Conservation (phyloP, 306 rosid species). For the Quercus rubra region DNA sequence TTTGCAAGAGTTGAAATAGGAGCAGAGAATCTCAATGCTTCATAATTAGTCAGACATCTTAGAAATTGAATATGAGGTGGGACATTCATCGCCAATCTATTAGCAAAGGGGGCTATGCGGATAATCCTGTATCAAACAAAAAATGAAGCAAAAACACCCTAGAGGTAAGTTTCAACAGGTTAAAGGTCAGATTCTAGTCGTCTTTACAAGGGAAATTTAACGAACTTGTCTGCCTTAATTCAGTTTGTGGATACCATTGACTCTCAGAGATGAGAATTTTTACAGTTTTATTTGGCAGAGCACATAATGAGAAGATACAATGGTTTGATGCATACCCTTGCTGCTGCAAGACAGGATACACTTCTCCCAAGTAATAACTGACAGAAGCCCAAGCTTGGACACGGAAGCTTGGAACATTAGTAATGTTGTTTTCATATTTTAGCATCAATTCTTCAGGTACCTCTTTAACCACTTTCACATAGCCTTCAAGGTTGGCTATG, state of each 20-base stretch:
- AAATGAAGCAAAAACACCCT: conserved; percentile 1
- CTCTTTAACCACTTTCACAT: conserved; percentile 88
- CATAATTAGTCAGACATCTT: conserved; percentile 89
- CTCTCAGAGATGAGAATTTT: neutral
- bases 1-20: conserved; percentile 64
- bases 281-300: neutral
- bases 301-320: conserved; percentile 10
- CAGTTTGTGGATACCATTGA: neutral
- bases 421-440: conserved; percentile 60
- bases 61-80: conserved; percentile 84
- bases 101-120: conserved; percentile 88
- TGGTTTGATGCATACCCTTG: conserved; percentile 61
- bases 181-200: neutral
- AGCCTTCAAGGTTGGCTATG: conserved; percentile 72
- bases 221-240: neutral
- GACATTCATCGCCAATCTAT: conserved; percentile 90
- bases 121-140: conserved; percentile 58
- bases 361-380: conserved; percentile 70
- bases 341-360: conserved; percentile 70
- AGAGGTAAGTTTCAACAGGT: conserved; percentile 12
- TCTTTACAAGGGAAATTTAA: neutral
- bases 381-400: conserved; percentile 90
- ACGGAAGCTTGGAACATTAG: conserved; percentile 61
- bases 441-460: conserved; percentile 69
- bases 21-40: conserved; percentile 79